Conservation (phyloP, 2,329 filamentous ascomycete species). For the Beauveria medogensis region DNA sequence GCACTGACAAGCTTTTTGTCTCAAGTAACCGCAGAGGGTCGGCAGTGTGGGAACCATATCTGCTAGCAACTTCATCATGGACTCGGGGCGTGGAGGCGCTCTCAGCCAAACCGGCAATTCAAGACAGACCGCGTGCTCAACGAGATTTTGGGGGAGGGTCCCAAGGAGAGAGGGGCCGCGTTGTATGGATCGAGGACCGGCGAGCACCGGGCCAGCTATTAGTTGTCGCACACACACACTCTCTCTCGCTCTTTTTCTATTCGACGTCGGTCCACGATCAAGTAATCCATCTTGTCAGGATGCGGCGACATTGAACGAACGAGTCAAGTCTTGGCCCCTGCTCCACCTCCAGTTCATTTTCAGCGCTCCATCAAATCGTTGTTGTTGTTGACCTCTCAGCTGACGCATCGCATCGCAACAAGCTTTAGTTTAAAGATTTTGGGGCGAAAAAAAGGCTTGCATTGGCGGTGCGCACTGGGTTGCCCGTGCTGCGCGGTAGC, state of each 20-base stretch:
- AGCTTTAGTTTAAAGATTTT: constrained; percentile 6
- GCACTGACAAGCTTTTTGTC: neutral
- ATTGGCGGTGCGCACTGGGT: neutral
- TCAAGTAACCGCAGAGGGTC: neutral
- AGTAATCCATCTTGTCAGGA: neutral
- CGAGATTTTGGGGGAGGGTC: neutral
- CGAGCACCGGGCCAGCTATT: neutral
- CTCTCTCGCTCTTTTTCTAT: too few species aligned
- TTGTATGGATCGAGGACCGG: neutral
- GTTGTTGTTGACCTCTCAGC: neutral
- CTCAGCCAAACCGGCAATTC: too few species aligned
- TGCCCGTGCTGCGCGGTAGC: constrained; percentile 4
- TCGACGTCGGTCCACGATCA: neutral
- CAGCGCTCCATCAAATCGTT: neutral
- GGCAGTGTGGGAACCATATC: too few species aligned
- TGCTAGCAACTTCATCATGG: too few species aligned
- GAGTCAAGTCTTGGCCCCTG: neutral
- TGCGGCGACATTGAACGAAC: too few species aligned
- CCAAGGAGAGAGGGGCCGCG: neutral
- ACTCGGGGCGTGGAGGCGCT: neutral
- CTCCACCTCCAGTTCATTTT: neutral
- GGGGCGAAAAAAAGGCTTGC: neutral
- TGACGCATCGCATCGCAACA: neutral
- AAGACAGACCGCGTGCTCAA: too few species aligned
- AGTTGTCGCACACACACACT: too few species aligned